Base-by-base conservation (phyloP, 352 stramenopile genomes). In the Phytopythium kandeliae region DNA sequence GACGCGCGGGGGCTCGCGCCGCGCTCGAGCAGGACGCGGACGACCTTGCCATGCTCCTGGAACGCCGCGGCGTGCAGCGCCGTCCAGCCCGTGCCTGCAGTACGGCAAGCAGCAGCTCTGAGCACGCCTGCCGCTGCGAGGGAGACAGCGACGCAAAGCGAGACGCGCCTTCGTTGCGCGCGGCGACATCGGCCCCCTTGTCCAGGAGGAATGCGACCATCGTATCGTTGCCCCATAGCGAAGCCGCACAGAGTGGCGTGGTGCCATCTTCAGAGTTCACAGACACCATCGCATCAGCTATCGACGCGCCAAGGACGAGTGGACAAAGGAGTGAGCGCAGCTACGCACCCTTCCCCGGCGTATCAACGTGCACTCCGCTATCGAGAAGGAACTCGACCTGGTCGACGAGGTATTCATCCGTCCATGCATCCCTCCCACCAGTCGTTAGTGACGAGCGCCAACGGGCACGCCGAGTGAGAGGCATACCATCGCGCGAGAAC, bases 201-300 rank as follows among this genome's bases (percentile, higher is more conserved):
- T 74, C 67, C 19, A 87, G 60, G 35, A 87, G 57, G 41, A 77
- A 81, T n/a, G 57, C 50, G 26, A 84, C 76, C 76, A 87, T 87
- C 6, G 54, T 38, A 42, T 85, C 73, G 44, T 87, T 87, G 12
- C 74, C 76, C 74, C 73, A 87, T 2, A 85, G 58, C 22, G 73
- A 71, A 33, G 76, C 71, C 22, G 76, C 73, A 19, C 73, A 87
- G 8, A 85, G 48, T 21, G 76, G 73, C 16, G 76, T 87, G 26
- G 73, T 85, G 44, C 76, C 76, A 64, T 85, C 76, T 87, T 44
- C 41, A 53, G 4, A 10, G n/a, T 3, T 5, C 15, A 26, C 19
- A 43, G n/a, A n/a, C n/a, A n/a, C n/a, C n/a, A n/a, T n/a, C n/a
- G n/a, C n/a, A n/a, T n/a, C n/a, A n/a, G n/a, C n/a, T n/a, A n/a